A percentile compares a stretch with the other conserved stretches of the same genome.
These are phyloP conservation scores for Sanghuangporus baumii DNA, from an alignment of 1,284 basidiomycete species.

Conservation along the genomic window DNA sequence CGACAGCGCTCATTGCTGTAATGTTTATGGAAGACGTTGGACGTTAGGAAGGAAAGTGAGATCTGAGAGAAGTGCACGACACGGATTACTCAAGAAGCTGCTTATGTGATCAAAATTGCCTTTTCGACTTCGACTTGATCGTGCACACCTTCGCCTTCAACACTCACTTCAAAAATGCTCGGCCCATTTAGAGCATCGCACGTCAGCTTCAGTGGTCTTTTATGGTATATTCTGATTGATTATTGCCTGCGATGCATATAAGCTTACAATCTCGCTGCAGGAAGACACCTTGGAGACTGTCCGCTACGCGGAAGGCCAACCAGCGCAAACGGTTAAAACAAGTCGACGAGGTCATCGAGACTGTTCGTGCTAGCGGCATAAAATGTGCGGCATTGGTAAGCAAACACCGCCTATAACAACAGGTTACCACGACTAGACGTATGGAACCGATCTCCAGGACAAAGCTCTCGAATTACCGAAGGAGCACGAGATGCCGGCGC, in stretches of 20 bases:
- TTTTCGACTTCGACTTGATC: too few relatives aligned
- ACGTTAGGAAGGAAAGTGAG: neutral
- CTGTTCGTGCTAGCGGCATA: constrained; percentile 78
- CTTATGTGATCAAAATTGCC: neutral
- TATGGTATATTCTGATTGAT: constrained; percentile 51
- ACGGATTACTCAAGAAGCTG: neutral
- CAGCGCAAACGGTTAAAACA: constrained; percentile 83
- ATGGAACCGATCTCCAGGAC: constrained; percentile 33
- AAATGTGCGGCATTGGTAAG: constrained; percentile 70
- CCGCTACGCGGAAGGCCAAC: constrained; percentile 86
- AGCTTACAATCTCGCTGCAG: constrained; percentile 35
- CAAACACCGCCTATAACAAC: constrained; percentile 16
- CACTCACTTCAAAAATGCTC: constrained; percentile 46
- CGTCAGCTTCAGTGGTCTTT: constrained; percentile 64
- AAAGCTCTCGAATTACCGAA: constrained; percentile 77
- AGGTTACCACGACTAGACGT: constrained; percentile 2
- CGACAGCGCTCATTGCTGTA: constrained; percentile 30
- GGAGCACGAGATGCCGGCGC: constrained; percentile 80
- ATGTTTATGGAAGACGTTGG: neutral
- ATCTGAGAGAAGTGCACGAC: constrained; percentile 14
- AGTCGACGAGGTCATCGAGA: constrained; percentile 91
- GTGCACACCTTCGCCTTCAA: neutral
- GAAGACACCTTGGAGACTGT: constrained; percentile 95
- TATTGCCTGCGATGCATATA: neutral
- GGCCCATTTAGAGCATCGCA: constrained; percentile 69